Percentiles rank a stretch among this genome's conserved stretches.
Conservation (phyloP, 495 filamentous ascomycete genomes). For the Hypoxylon fragiforme region DNA sequence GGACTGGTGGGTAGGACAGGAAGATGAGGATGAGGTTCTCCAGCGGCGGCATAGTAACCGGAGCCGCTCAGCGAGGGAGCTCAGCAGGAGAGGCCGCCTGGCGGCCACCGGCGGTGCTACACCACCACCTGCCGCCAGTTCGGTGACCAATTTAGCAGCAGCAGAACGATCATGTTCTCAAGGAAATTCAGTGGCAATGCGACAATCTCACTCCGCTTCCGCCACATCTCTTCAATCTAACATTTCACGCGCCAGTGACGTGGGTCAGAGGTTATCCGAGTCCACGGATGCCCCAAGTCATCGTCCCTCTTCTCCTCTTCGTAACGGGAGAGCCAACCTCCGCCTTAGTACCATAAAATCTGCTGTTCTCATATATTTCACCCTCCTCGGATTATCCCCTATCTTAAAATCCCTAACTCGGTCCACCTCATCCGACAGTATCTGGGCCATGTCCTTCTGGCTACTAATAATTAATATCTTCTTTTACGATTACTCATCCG, state of each 20-base stretch:
- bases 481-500: slow-evolving; percentile 90
- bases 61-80: slow-evolving; percentile 30
- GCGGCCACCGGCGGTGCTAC: slow-evolving; percentile 8
- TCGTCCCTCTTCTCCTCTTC: slow-evolving; percentile 31
- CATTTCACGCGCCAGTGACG: slow-evolving; percentile 40
- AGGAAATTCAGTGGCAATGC: slow-evolving; percentile 19
- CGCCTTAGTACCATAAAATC: slow-evolving; percentile 70
- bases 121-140: slow-evolving; percentile 48
- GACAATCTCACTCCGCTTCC: slow-evolving; percentile 37
- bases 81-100: slow-evolving; percentile 34
- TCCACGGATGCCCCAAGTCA: slow-evolving; percentile 26
- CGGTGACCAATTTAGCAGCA: slow-evolving; percentile 42
- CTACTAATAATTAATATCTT: slow-evolving; percentile 93
- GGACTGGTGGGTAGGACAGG: slow-evolving; percentile 82
- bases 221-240: slow-evolving; percentile 43
- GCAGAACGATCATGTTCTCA: slow-evolving; percentile 32
- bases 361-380: slow-evolving; percentile 88
- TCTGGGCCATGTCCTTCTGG: slow-evolving; percentile 95
- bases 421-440: slow-evolving; percentile 86
- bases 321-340: slow-evolving; percentile 40
- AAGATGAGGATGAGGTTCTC: slow-evolving; percentile 44
- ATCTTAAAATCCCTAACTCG: slow-evolving; percentile 93
- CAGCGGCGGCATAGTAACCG: slow-evolving; percentile 38
- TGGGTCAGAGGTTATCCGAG: slow-evolving; percentile 28
- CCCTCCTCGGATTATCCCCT: slow-evolving; percentile 85